Evolutionary conservation across 257 asterid species (phyloP).

Genomic region (Solanum rostratum): DNA sequence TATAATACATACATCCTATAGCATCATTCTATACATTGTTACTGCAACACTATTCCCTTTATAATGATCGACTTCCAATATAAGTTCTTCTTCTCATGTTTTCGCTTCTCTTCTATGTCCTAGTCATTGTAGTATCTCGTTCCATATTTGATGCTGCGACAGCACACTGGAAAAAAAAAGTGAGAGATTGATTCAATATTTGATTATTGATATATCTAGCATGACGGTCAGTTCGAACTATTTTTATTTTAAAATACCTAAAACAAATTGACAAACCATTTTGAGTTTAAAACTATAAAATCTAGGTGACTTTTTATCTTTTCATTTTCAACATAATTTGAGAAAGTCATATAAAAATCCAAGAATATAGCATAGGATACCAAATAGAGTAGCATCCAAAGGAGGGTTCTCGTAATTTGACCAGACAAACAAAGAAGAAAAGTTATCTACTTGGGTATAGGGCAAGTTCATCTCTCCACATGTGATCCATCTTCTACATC

Average conservation of each 20-base stretch:
- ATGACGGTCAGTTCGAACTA: too few species aligned
- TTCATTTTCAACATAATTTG: neutral
- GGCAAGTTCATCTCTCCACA: neutral
- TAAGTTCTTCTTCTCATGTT: too few species aligned
- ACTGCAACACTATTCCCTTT: too few species aligned
- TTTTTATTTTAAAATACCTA: neutral
- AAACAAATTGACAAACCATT: neutral
- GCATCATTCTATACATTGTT: too few species aligned
- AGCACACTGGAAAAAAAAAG: too few species aligned
- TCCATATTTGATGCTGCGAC: too few species aligned
- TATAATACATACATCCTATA: too few species aligned
- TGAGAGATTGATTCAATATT: too few species aligned
- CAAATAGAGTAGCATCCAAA: neutral
- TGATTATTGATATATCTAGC: neutral
- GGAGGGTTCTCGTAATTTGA: conserved; percentile 6
- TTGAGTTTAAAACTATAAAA: neutral
- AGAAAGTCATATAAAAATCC: neutral
- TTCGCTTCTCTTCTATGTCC: too few species aligned
- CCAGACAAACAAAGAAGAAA: neutral
- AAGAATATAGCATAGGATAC: conserved; percentile 1
- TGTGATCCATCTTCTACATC: neutral
- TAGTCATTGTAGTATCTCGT: too few species aligned
- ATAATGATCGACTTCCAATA: too few species aligned
- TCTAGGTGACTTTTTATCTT: neutral
- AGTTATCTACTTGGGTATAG: neutral